These are phyloP conservation scores for Acacia acuminata DNA, from an alignment of 306 rosid genomes.

Conservation along the genomic window DNA sequence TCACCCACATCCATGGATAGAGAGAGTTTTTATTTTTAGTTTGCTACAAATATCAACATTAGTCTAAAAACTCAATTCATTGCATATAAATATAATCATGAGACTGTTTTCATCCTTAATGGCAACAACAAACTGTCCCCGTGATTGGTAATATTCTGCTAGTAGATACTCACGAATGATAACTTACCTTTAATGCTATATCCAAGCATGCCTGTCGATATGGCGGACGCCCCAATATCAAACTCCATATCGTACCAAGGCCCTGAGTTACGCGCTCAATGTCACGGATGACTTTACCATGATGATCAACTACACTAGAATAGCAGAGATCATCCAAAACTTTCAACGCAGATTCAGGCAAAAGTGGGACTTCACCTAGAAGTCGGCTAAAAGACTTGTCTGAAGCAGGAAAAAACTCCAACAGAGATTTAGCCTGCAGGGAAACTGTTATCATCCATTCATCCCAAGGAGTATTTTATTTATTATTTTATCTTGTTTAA, in stretches of 20 bases:
- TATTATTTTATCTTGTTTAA: neutral
- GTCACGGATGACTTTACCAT: constrained; percentile 74
- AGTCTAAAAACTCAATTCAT: neutral
- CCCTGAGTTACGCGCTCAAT: constrained; percentile 97
- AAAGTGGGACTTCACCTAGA: constrained; percentile 89
- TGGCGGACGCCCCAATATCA: constrained; percentile 87
- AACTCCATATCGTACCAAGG: constrained; percentile 96
- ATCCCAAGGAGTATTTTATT: neutral
- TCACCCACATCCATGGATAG: neutral
- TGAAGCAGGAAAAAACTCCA: constrained; percentile 87
- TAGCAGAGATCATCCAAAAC: constrained; percentile 79
- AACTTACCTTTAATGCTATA: constrained; percentile 80
- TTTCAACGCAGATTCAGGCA: constrained; percentile 77
- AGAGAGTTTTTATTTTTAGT: neutral
- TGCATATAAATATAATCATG: neutral
- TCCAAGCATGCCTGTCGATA: constrained; percentile 83
- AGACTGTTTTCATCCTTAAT: neutral
- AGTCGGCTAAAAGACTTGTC: constrained; percentile 95
- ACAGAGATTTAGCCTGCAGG: constrained; percentile 72
- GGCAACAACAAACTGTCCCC: neutral
- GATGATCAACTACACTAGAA: constrained; percentile 62
- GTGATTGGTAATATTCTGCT: constrained; percentile 14
- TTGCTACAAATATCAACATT: neutral
- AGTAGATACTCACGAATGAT: constrained; percentile 19
- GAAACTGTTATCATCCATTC: constrained; percentile 2